Conservation (phyloP, 148 eudicot species). For the Beta vulgaris region DNA sequence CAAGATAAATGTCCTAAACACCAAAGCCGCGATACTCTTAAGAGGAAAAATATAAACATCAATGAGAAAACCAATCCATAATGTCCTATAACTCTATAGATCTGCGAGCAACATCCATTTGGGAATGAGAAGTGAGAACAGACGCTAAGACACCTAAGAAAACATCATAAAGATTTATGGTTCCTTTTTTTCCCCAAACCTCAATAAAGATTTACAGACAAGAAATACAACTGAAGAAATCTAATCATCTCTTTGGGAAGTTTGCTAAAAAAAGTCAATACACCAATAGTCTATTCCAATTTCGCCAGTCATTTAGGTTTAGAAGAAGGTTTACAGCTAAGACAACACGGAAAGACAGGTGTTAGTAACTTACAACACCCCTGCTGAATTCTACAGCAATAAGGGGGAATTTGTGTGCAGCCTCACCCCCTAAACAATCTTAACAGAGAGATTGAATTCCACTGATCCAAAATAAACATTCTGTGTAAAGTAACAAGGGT, state of each 20-base stretch:
- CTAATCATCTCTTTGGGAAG: not conserved
- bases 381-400: not conserved
- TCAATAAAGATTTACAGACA: not conserved
- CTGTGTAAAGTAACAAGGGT: too few species aligned
- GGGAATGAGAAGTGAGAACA: too few species aligned
- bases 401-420: not conserved
- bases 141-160: too few species aligned
- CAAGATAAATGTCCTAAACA: not conserved
- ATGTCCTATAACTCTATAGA: too few species aligned
- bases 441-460: too few species aligned
- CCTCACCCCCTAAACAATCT: too few species aligned
- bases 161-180: not conserved
- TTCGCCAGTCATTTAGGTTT: not conserved
- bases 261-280: not conserved
- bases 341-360: not conserved
- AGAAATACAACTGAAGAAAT: not conserved
- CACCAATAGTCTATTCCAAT: not conserved
- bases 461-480: too few species aligned
- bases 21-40: not conserved
- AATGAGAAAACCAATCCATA: not conserved
- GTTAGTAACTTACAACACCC: not conserved
- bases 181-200: not conserved
- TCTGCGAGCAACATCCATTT: too few species aligned
- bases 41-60: not conserved
- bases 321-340: not conserved